Base-by-base conservation (phyloP, 805 yeast species). In the Ogataea salicorniae region DNA sequence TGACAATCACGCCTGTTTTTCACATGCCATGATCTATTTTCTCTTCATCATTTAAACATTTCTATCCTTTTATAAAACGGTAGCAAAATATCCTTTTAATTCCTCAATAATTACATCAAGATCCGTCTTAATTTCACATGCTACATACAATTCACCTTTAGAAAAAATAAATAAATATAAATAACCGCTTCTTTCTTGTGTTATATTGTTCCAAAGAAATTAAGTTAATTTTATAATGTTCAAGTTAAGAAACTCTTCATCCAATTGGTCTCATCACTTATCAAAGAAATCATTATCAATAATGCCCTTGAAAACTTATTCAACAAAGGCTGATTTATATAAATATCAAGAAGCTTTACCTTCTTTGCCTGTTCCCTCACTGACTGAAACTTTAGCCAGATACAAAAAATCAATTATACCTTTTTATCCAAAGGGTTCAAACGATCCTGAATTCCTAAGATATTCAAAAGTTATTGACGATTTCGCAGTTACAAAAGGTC, bases 311-410 rank as follows among this genome's bases (percentile, higher is more conserved):
- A 17, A 39, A 31, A 15, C 42, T 13, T 43, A 38, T 6, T 22
- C 47, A 14, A 31, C 46, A 14, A 79, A 79, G 58, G 95, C 94
- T 36, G 79, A 77, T 50, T 81, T 92, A 51, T 87, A 72, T 70
- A 77, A 82, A 54, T 80, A 74, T 70, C 97, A 91, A 65, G 72
- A 76, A 37, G 70, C 80, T 41, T 76, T 92, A 46, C 97, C 97
- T 6, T 74, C 80, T 43, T 76, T 92, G 55, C 97, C 97, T 0
- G 95, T 92, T 6, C 99, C 99, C 2, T 68, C 83, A 1, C 73
- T 92, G 48, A 75, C 80, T 47, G 80, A 81, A 45, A 88, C 97
- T 4, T 76, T 86, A 39, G 64, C 71, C 11, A 78, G 79, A 50
- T 92, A 88, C 66, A 73, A 91, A 60, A 72, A 76, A 52, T 78